A percentile compares a stretch with the other conserved stretches of the same genome.
Evolutionary conservation across 352 stramenopile species (phyloP).

Genomic region (Pythium folliculosum): DNA sequence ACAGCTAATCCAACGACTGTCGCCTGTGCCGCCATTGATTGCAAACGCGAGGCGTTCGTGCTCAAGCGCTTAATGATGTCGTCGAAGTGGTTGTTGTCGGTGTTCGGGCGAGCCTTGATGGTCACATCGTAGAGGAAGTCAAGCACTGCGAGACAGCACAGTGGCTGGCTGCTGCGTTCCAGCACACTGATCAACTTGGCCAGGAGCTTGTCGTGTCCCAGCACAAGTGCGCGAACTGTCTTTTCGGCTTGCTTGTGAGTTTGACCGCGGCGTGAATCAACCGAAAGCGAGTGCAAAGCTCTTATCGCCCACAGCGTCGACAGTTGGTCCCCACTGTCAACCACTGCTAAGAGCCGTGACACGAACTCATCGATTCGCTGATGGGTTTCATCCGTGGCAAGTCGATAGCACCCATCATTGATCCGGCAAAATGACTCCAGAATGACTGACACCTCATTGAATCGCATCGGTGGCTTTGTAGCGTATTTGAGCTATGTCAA

Average conservation of each 20-base stretch:
- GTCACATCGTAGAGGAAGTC: conserved; percentile 68
- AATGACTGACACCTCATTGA: conserved; percentile 66
- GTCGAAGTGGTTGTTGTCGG: conserved; percentile 79
- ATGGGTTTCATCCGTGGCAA: conserved; percentile 45
- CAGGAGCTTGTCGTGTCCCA: conserved; percentile 71
- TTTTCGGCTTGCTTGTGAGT: conserved; percentile 55
- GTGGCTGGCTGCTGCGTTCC: conserved; percentile 42
- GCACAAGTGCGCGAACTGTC: conserved; percentile 52
- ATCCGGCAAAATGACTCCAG: conserved; percentile 72
- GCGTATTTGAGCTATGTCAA: conserved; percentile 58
- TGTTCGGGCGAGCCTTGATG: conserved; percentile 57
- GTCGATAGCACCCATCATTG: conserved; percentile 71
- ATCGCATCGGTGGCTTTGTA: conserved; percentile 60
- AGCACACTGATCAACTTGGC: conserved; percentile 52
- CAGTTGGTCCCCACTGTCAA: conserved; percentile 54
- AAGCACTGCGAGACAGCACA: conserved; percentile 56
- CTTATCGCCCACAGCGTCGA: conserved; percentile 64
- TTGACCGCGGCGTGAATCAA: conserved; percentile 42
- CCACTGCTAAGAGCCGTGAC: conserved; percentile 15
- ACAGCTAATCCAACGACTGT: conserved; percentile 60
- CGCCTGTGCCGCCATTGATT: conserved; percentile 51
- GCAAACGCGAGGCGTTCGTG: conserved; percentile 45
- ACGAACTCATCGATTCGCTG: conserved; percentile 32
- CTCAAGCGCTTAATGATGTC: conserved; percentile 65
- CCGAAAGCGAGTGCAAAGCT: conserved; percentile 60